Evolutionary conservation across 345 rosid species (phyloP), one percentile per base, ranked within the genome.

Genomic region (Microcos paniculata): DNA sequence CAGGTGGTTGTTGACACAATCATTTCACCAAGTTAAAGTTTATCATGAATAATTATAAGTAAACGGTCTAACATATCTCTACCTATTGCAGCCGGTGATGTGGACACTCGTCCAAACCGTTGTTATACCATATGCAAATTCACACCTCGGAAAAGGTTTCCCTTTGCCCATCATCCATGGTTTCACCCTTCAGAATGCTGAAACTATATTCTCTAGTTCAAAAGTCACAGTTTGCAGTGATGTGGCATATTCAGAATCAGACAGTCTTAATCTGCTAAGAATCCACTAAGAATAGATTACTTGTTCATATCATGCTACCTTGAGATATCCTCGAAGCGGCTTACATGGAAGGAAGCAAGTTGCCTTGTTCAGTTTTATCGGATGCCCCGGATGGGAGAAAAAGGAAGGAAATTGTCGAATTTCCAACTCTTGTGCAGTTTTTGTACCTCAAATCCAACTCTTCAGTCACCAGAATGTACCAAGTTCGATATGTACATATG

Each of bases 101-200:
- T 89, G 97, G 99, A 91, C 98, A 21, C 79, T 89, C 52, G 91
- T 91, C 40, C 89, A 93, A 82, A 95, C 99, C 0, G 92, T 90
- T 63, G 90, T 88, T 81, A 79, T 95, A 82, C 99, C 99, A 6
- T 85, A 86, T 19, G 96, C 83, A 31, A 95, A 95, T 16, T 74
- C 88, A n/a, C 92, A 88, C 78, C 90, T 93, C 4, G 88, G 81
- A 68, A 87, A 84, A 49, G 97, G 99, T 43, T 91, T 91, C 76
- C 96, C 99, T 9, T 83, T 91, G 81, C 99, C 98, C 13, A 91
- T 91, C 84, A 85, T 95, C 80, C 96, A 85, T 18, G 96, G 96
- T 70, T 95, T 95, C 85, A 86, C 98, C 6, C 89, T 93, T 77
- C 46, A 86, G 78, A 81, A 88, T 71, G 90, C 96, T 8, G 90